Evolutionary conservation across 306 rosid species (phyloP), one percentile per base, ranked within the genome.

Genomic region (Begonia fuchsioides): DNA sequence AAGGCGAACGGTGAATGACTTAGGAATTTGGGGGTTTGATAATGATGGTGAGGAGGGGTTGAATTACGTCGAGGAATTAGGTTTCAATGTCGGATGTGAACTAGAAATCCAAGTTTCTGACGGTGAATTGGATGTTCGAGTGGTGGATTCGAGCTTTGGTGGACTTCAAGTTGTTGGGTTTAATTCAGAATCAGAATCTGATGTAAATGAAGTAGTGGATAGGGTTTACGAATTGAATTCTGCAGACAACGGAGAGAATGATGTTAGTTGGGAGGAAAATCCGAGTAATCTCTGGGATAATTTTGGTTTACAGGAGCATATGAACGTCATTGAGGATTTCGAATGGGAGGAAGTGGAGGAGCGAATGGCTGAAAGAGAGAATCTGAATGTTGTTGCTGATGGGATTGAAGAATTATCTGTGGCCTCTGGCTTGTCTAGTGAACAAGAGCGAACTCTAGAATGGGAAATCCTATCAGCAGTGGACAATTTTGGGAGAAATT

Each of bases 381-480:
- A 39, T 59, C 55, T 38, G 19, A 60, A 67, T n/a, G 50, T 57
- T 43, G 60, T 59, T 26, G 51, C 63, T 38, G 81, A 63, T 18
- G 80, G 55, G 55, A 73, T 70, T 13, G 88, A 78, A 17, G 77
- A 61, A 54, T 59, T 60, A 5, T 79, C 93, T 3, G 71, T 67
- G 49, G 78, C 71, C 13, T 80, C 94, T 0, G 92, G 73, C 9
- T 65, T 75, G 50, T 70, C 73, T 5, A 60, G 57, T 14, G 69
- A 64, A 8, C 81, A 63, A n/a, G 86, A 72, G 50, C 60, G 82
- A 54, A 71, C 64, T 58, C 67, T 75, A 14, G 95, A 85, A 46
- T 87, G 94, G 94, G 93, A 87, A 58, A 75, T 87, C 35, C 76
- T 87, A 13, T 38, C 82, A 69, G 86, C 90, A 7, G 69, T 73